phyloP scores from a whole-genome alignment of 495 filamentous ascomycete genomes.

The Echria macrotheca region DNA sequence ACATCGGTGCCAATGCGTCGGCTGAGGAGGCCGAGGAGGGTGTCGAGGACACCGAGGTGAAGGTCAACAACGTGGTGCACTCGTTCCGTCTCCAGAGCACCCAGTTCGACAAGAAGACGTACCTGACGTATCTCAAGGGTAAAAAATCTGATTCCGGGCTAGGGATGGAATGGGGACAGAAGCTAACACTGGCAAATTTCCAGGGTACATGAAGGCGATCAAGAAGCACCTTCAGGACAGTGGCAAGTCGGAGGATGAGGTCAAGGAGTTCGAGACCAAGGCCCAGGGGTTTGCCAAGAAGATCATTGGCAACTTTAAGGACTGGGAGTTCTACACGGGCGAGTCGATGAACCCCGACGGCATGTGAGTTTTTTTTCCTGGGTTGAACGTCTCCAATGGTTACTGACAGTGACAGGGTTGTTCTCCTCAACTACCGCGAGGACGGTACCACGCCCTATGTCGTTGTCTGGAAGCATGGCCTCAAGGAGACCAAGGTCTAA shows the following conservation, averaged over 20 bases:
- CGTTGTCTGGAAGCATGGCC: constrained; percentile 91
- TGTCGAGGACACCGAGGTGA: constrained; percentile 59
- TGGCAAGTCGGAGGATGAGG: constrained; percentile 54
- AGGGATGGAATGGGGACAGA: too few species aligned
- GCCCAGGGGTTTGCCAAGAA: constrained; percentile 66
- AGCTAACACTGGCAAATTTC: too few species aligned
- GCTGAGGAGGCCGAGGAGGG: constrained; percentile 80
- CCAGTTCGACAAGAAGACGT: constrained; percentile 76
- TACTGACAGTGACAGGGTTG: constrained; percentile 55
- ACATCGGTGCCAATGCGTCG: constrained; percentile 95
- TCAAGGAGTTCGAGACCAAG: constrained; percentile 72
- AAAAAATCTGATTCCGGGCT: constrained; percentile 30
- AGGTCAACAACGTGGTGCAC: constrained; percentile 92
- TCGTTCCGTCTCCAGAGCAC: constrained; percentile 82
- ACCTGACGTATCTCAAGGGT: constrained; percentile 78
- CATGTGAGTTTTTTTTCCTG: constrained; percentile 52
- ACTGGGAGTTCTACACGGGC: constrained; percentile 92
- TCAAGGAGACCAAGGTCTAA: constrained; percentile 90
- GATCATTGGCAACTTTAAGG: constrained; percentile 83
- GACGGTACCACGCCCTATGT: constrained; percentile 89
- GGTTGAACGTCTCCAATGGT: neutral
- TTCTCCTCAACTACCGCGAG: constrained; percentile 95
- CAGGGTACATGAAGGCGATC: constrained; percentile 87
- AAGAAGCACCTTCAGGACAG: constrained; percentile 60
- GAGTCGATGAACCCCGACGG: constrained; percentile 85